Evolutionary conservation across 805 yeast genomes (phyloP).

Genomic region (Soucietia sequanensis): DNA sequence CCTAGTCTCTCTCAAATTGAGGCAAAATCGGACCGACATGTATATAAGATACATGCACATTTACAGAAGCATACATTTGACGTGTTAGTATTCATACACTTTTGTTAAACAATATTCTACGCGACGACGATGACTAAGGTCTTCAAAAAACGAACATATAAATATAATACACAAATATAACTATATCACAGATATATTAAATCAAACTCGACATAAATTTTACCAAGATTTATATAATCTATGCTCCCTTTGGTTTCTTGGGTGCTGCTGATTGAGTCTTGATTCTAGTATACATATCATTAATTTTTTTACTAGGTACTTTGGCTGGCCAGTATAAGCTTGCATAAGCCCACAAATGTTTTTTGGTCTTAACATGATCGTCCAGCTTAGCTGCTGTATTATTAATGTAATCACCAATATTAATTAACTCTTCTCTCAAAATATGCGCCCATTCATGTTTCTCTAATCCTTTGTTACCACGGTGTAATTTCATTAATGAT

Average conservation of each 20-base stretch:
- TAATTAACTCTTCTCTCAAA: slow-evolving; percentile 63
- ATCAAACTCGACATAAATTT: too few species aligned
- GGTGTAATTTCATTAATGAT: slow-evolving; percentile 63
- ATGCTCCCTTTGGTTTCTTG: neutral
- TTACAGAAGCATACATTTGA: too few species aligned
- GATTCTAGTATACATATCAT: slow-evolving; percentile 71
- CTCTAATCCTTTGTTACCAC: slow-evolving; percentile 71
- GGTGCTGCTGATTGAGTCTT: slow-evolving; percentile 25
- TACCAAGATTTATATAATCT: too few species aligned
- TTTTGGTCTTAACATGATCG: slow-evolving; percentile 34
- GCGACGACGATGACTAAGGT: too few species aligned
- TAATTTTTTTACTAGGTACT: slow-evolving; percentile 71
- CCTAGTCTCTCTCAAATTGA: too few species aligned
- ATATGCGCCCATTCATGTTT: slow-evolving; percentile 76
- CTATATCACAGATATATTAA: too few species aligned
- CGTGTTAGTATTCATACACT: too few species aligned
- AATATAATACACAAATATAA: too few species aligned
- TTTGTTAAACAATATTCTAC: too few species aligned
- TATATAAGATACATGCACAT: too few species aligned
- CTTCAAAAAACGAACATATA: too few species aligned
- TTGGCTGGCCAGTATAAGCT: slow-evolving; percentile 84
- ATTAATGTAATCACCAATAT: slow-evolving; percentile 71
- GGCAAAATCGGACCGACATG: too few species aligned
- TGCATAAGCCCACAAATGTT: slow-evolving; percentile 83
- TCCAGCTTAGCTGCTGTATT: slow-evolving; percentile 1